Evolutionary conservation across 176 grass and related monocot genomes (phyloP).

Genomic region (Rhynchospora pubera): DNA sequence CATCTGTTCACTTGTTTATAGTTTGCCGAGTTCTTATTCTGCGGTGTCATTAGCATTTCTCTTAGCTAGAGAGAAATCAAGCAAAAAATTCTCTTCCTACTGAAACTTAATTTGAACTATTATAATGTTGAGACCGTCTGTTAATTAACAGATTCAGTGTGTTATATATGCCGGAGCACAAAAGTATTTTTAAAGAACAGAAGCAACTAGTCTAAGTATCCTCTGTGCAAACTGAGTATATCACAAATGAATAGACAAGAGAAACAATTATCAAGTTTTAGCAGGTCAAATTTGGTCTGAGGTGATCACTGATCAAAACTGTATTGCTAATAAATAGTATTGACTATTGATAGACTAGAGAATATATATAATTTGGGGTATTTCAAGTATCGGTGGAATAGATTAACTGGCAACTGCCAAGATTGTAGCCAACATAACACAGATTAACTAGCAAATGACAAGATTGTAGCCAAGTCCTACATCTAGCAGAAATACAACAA

Average conservation of each 20-base stretch:
- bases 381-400: background rate
- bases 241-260: background rate
- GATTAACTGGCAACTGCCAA: constrained; percentile 1
- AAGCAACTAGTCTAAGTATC: background rate
- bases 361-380: background rate
- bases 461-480: background rate
- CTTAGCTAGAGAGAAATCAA: background rate
- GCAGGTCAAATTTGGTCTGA: background rate
- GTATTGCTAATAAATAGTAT: background rate
- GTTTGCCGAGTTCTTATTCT: background rate
- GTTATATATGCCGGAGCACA: background rate
- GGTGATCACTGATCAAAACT: background rate
- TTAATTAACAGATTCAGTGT: too few species aligned
- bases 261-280: background rate
- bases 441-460: constrained; percentile 5
- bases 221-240: background rate
- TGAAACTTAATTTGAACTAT: too few species aligned
- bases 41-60: background rate
- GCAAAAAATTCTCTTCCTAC: background rate
- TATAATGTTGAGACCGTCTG: too few species aligned
- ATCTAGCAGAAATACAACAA: background rate
- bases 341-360: background rate
- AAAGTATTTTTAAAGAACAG: background rate
- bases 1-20: background rate
- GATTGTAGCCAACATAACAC: background rate